Percentiles rank a stretch among this genome's conserved stretches.
Conservation (phyloP, 1,139 yeast genomes). For the Entelexis paramagnoliae region DNA sequence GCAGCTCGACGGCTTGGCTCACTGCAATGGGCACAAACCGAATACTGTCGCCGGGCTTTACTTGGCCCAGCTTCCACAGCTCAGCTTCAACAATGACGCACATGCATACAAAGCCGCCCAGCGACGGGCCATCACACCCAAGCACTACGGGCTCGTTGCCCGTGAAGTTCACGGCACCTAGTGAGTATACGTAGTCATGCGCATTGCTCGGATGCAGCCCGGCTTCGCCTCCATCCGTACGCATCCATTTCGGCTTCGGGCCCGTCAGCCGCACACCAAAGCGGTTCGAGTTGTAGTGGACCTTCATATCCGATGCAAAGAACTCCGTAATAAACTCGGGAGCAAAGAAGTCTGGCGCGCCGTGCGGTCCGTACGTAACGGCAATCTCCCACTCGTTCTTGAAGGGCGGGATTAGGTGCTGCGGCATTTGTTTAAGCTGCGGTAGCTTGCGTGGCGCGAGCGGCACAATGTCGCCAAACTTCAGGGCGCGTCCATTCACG, state of each 20-base stretch:
- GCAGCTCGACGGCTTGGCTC: slow-evolving; percentile 56
- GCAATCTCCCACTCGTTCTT: slow-evolving; percentile 76
- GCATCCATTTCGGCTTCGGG: slow-evolving; percentile 94
- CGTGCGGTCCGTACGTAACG: slow-evolving; percentile 95
- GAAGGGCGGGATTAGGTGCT: slow-evolving; percentile 36
- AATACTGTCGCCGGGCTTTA: slow-evolving; percentile 80
- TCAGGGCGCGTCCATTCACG: slow-evolving; percentile 80
- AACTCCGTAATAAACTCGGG: slow-evolving; percentile 66
- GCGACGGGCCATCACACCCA: slow-evolving; percentile 94
- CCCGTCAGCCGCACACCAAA: slow-evolving; percentile 92
- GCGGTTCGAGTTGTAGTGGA: slow-evolving; percentile 91
- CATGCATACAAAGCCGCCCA: slow-evolving; percentile 95
- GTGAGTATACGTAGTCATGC: slow-evolving; percentile 90
- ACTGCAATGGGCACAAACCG: slow-evolving; percentile 69
- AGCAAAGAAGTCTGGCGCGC: slow-evolving; percentile 87
- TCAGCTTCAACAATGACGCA: slow-evolving; percentile 94
- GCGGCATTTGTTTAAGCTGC: slow-evolving; percentile 5
- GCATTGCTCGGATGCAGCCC: slow-evolving; percentile 97
- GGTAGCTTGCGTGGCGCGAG: slow-evolving; percentile 28
- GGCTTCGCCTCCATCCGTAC: slow-evolving; percentile 96
- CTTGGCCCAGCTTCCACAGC: slow-evolving; percentile 98
- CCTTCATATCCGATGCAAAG: slow-evolving; percentile 75
- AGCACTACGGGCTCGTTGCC: slow-evolving; percentile 97
- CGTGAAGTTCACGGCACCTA: slow-evolving; percentile 93
- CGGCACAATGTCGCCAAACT: slow-evolving; percentile 83